These are phyloP conservation scores for Erysiphe pulchra DNA, from an alignment of 2,329 filamentous ascomycete species.

Conservation along the genomic window DNA sequence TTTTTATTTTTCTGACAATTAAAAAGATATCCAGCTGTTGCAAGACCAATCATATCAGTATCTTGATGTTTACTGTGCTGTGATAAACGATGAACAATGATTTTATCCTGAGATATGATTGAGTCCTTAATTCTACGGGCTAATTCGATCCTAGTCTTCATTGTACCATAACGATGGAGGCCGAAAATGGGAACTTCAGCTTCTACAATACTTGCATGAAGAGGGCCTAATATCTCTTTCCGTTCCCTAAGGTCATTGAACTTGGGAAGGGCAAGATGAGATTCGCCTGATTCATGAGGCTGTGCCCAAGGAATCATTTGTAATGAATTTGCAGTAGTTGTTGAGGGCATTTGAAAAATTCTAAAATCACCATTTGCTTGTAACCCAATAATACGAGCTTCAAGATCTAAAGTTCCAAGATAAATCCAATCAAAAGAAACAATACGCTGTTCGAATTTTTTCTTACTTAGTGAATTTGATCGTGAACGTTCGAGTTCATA, in stretches of 20 bases:
- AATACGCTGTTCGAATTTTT: slow-evolving; percentile 25
- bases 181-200: slow-evolving; percentile 31
- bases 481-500: slow-evolving; percentile 36
- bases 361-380: slow-evolving; percentile 34
- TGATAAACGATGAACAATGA: slow-evolving; percentile 5
- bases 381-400: slow-evolving; percentile 31
- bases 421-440: slow-evolving; percentile 45
- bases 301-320: slow-evolving; percentile 34
- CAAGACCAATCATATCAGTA: slow-evolving; percentile 25
- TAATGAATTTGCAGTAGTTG: slow-evolving; percentile 29
- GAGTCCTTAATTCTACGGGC: slow-evolving; percentile 10
- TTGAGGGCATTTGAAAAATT: slow-evolving; percentile 33
- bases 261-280: slow-evolving; percentile 29
- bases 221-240: slow-evolving; percentile 25
- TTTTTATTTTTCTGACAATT: slow-evolving; percentile 37
- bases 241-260: slow-evolving; percentile 27
- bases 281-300: slow-evolving; percentile 24
- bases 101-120: slow-evolving; percentile 5
- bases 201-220: slow-evolving; percentile 26
- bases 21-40: slow-evolving; percentile 35
- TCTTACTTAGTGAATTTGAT: slow-evolving; percentile 21
- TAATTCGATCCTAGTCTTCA: slow-evolving; percentile 4
- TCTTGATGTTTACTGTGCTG: slow-evolving; percentile 3
- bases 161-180: slow-evolving; percentile 19
- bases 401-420: slow-evolving; percentile 26